A percentile compares a stretch with the other conserved stretches of the same genome.
Evolutionary conservation across 305 asterid genomes (phyloP).

Genomic region (Lippia alba): DNA sequence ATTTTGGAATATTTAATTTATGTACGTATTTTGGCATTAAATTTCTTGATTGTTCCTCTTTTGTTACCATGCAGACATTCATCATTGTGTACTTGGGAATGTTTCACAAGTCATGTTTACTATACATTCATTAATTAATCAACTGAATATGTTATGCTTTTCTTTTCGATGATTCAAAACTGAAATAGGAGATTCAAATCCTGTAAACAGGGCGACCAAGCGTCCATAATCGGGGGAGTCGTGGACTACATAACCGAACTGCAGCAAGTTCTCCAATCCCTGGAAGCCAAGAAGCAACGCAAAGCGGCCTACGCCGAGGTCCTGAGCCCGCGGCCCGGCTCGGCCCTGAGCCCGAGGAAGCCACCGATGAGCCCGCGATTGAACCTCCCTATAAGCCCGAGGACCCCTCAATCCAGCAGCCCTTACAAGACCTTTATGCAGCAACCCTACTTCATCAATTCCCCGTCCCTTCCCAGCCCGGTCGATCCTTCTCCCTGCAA

Average conservation of each 20-base stretch:
- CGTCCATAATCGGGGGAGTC: constrained; percentile 89
- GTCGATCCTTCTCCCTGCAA: constrained; percentile 62
- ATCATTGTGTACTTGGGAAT: too few relatives aligned
- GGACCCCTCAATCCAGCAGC: constrained; percentile 79
- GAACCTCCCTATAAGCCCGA: constrained; percentile 72
- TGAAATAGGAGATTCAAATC: too few relatives aligned
- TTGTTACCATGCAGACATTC: too few relatives aligned
- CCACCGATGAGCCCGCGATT: constrained; percentile 78
- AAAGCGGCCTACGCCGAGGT: constrained; percentile 62
- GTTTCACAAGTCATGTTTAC: too few relatives aligned
- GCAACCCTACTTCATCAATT: constrained; percentile 23
- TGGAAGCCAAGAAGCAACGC: constrained; percentile 77
- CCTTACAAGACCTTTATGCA: constrained; percentile 65
- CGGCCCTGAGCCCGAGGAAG: constrained; percentile 58
- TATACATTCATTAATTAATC: too few relatives aligned
- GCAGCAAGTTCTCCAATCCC: constrained; percentile 75
- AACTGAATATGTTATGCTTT: too few relatives aligned
- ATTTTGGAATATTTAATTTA: too few relatives aligned
- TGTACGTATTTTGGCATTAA: too few relatives aligned
- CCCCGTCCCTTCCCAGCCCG: constrained; percentile 45
- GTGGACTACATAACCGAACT: constrained; percentile 82
- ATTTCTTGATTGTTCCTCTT: neutral
- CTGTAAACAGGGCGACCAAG: constrained; percentile 75
- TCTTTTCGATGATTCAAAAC: too few relatives aligned
- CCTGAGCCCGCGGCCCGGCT: constrained; percentile 47